Percentiles rank a stretch among this genome's conserved stretches.
Conservation (phyloP, 306 rosid species). For the Prunus mira region DNA sequence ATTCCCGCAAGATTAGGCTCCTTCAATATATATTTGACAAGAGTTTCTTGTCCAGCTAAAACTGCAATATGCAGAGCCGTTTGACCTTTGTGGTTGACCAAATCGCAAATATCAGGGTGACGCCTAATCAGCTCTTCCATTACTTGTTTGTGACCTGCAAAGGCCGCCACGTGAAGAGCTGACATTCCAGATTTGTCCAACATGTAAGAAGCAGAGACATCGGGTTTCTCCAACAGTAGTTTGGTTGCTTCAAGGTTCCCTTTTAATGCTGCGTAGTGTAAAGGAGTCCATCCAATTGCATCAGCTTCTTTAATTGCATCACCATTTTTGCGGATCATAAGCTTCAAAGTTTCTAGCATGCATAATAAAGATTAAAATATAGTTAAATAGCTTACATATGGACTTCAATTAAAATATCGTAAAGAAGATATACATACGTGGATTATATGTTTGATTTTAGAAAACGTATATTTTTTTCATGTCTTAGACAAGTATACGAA, state of each 20-base stretch:
- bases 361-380: no score
- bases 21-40: neutral
- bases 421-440: no score
- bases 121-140: neutral
- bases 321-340: neutral
- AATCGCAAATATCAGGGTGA: slow-evolving; percentile 1
- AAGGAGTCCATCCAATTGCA: slow-evolving; percentile 10
- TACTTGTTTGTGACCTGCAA: neutral
- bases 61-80: slow-evolving; percentile 6
- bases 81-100: neutral
- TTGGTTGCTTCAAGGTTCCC: neutral
- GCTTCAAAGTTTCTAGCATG: neutral
- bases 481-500: no score
- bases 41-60: neutral
- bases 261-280: slow-evolving; percentile 4
- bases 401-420: no score
- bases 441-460: no score
- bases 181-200: slow-evolving; percentile 12
- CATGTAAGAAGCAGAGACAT: neutral
- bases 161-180: slow-evolving; percentile 12
- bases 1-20: neutral
- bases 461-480: no score
- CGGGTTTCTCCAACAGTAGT: neutral
- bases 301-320: neutral
- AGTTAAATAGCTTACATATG: no score